Base-by-base conservation (phyloP, 2,329 filamentous ascomycete genomes). In the Periconia digitata region DNA sequence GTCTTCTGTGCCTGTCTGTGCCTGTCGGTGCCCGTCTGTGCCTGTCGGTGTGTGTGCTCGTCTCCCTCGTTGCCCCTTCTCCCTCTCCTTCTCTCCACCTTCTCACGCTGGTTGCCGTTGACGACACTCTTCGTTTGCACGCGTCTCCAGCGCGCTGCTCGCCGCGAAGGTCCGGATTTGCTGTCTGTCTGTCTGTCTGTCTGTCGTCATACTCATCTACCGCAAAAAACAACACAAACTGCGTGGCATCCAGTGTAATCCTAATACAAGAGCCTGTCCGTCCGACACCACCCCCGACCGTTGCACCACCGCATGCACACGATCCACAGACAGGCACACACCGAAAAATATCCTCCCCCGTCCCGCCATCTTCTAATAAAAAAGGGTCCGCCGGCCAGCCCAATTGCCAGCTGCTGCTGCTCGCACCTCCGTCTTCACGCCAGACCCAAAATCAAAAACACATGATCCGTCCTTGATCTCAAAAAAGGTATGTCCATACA, bases 81-180 rank as follows among this genome's bases (percentile, higher is more conserved):
- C 44, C 45, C 46, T 44, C 47, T 41, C 46, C 51, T 46, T 32
- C 43, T 44, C 50, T 51, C 50, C 18, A 27, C 52, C 49, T 52
- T 56, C 62, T 44, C 60, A 58, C 60, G 57, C 59, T 61, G 62
- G 60, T 10, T 32, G 61, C 63, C 60, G 64, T 67, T 63, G 63
- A 58, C 56, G 51, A 67, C 58, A 58, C 60, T 21, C 4, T 15
- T 40, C 27, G 27, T 32, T 32, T 22, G 47, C 43, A 40, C 44
- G 44, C 37, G 34, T 46, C 45, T 49, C 49, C 53, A 50, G 43
- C 47, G 49, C 53, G 41, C 46, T 15, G 27, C 27, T 15, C 27
- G 27, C 27, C n/a, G 42, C 42, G 21, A 24, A 44, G 42, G 40
- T 22, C 29, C 17, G 29, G 42, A 44, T 21, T 32, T 15, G 37